phyloP scores from a whole-genome alignment of 2,329 filamentous ascomycete species.

The Paecilomyces variotii region DNA sequence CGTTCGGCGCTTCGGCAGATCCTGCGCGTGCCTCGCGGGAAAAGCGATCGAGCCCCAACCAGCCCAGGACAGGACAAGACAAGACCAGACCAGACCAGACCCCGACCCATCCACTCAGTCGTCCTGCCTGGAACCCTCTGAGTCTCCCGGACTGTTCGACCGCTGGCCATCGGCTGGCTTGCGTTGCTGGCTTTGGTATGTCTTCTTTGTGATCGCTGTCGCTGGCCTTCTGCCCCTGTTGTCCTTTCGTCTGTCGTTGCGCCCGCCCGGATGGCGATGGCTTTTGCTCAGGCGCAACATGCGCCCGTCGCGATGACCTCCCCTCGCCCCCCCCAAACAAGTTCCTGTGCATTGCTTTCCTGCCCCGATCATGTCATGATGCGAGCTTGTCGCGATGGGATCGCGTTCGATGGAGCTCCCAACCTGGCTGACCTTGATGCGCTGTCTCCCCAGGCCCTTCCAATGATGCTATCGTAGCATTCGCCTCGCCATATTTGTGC shows the following conservation, averaged over 20 bases:
- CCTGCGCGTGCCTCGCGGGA: conserved; percentile 1
- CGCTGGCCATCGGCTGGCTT: conserved; percentile 5
- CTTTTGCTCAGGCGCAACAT: conserved; percentile 7
- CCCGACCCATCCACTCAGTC: conserved; percentile 7
- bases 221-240: background rate
- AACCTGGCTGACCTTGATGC: conserved; percentile 9
- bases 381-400: background rate
- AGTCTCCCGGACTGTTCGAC: background rate
- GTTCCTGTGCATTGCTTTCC: background rate
- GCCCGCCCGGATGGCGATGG: conserved; percentile 1
- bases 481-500: conserved; percentile 15
- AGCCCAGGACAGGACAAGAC: conserved; percentile 4
- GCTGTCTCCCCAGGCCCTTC: conserved; percentile 7
- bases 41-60: conserved; percentile 3
- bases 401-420: background rate
- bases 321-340: background rate
- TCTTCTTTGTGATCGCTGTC: conserved; percentile 1
- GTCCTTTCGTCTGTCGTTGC: background rate
- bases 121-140: conserved; percentile 5
- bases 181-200: conserved; percentile 6
- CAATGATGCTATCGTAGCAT: conserved; percentile 26
- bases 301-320: conserved; percentile 1
- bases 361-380: background rate
- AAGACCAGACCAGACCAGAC: conserved; percentile 5
- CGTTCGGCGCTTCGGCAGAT: background rate